These are phyloP conservation scores for Musa troglodytarum DNA, from an alignment of 176 grass and related monocot genomes.

Conservation along the genomic window DNA sequence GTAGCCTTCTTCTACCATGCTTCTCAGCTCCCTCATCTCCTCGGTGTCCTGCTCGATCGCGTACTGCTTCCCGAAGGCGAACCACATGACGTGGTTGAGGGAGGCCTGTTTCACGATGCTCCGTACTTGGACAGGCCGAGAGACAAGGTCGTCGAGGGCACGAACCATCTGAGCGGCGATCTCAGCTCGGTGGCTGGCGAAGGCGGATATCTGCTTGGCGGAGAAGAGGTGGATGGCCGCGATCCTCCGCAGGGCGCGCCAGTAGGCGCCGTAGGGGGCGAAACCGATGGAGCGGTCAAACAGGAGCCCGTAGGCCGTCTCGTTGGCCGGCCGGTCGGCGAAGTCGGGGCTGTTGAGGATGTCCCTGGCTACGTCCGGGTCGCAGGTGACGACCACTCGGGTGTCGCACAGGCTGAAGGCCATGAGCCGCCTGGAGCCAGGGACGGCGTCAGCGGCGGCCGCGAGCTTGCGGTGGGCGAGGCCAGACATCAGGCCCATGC, in stretches of 20 bases:
- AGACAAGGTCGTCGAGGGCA: background rate
- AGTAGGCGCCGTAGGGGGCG: conserved; percentile 63
- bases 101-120: conserved; percentile 47
- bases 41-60: conserved; percentile 18
- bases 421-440: conserved; percentile 34
- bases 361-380: conserved; percentile 57
- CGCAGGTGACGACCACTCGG: conserved; percentile 43
- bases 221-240: conserved; percentile 58
- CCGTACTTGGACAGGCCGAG: conserved; percentile 18
- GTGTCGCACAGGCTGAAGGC: conserved; percentile 65
- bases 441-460: background rate
- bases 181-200: conserved; percentile 25
- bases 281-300: conserved; percentile 87
- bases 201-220: conserved; percentile 46
- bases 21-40: conserved; percentile 48
- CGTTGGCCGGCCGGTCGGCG: conserved; percentile 63
- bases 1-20: conserved; percentile 67
- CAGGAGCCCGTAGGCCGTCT: conserved; percentile 66
- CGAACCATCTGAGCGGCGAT: conserved; percentile 58
- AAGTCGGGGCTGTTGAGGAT: conserved; percentile 49
- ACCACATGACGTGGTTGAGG: conserved; percentile 72
- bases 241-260: conserved; percentile 71
- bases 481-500: conserved; percentile 60
- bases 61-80: conserved; percentile 55
- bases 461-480: conserved; percentile 76